Evolutionary conservation across 1,284 basidiomycete species (phyloP), one percentile per base, ranked within the genome.

Genomic region (Cutaneotrichosporon dermatis): DNA sequence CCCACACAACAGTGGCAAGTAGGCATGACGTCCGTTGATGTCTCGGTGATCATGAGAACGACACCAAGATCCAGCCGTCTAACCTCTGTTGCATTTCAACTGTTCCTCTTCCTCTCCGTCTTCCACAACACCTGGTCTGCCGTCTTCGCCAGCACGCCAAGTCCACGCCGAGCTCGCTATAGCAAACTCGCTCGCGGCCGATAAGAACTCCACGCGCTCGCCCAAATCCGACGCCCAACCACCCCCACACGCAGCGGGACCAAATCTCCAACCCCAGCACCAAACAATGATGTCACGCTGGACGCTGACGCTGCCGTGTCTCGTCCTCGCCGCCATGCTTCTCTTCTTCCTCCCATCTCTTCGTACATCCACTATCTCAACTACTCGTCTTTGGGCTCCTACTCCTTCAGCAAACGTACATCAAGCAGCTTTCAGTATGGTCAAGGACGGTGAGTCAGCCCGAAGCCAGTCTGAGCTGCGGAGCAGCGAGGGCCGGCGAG

Each of bases 311-410:
- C 39, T 51, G 50, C 25, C 50, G 37, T 41, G 37, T 40, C 39
- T 51, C 39, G 39, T 51, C 50, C 11, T 40, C 2, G 50, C 37
- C 9, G 50, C 50, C 50, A 51, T 51, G 50, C 37, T 40, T 51
- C 39, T 51, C 16, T 10, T 42, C 37, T 41, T 41, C 50, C 39
- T 6, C 16, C 11, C 12, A 40, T 12, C 39, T 40, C 39, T 8
- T 40, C 39, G 39, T 40, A 8, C 39, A 40, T 12, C 39, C 39
- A 40, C 39, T 40, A 8, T 9, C 39, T 40, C 12, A 25, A 25
- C 25, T 40, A 12, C 39, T 49, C 46, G 10, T 49, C 46, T 8
- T 12, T 35, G 10, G 13, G 34, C 46, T 34, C 36, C 43, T 12
- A 13, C 6, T 13, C 44, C 52, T 44, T 54, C 33, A 42, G n/a